phyloP scores from a whole-genome alignment of 2,329 filamentous ascomycete genomes.

The Beauveria sp. region DNA sequence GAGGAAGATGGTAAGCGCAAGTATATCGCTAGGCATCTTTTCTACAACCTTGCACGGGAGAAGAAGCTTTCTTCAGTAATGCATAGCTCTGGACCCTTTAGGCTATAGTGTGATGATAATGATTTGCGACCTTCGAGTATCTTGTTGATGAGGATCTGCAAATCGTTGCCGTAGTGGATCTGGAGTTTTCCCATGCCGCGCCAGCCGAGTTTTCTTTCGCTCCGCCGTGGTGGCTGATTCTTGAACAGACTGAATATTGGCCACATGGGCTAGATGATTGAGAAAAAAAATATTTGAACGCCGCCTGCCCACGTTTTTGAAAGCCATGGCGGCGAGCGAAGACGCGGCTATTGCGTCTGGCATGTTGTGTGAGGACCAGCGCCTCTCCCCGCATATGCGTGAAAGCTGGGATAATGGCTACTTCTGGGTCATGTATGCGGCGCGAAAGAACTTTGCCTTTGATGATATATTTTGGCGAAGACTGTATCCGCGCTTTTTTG shows the following conservation, averaged over 20 bases:
- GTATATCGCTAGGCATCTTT: not conserved
- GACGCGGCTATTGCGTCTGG: not conserved
- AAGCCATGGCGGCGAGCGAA: not conserved
- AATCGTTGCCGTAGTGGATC: not conserved
- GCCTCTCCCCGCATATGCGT: not conserved
- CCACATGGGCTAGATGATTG: not conserved
- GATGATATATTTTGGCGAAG: not conserved
- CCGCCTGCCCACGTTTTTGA: not conserved
- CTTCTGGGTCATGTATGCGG: not conserved
- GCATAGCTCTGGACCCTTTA: not conserved
- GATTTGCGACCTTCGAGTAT: not conserved
- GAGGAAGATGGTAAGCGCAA: not conserved
- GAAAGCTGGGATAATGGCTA: not conserved
- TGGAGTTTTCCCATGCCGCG: not conserved
- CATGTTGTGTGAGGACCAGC: not conserved
- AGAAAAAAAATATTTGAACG: not conserved
- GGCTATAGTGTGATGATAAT: constrained; percentile 1
- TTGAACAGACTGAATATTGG: constrained; percentile 2
- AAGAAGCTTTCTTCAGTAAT: not conserved
- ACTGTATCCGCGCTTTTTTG: not conserved
- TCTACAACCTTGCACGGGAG: not conserved
- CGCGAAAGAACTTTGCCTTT: not conserved
- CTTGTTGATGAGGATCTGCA: not conserved
- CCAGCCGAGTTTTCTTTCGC: not conserved
- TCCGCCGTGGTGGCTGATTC: not conserved